Percentiles rank a stretch among this genome's conserved stretches.
phyloP scores from a whole-genome alignment of 176 grass and related monocot species.

The Thalia dealbata region DNA sequence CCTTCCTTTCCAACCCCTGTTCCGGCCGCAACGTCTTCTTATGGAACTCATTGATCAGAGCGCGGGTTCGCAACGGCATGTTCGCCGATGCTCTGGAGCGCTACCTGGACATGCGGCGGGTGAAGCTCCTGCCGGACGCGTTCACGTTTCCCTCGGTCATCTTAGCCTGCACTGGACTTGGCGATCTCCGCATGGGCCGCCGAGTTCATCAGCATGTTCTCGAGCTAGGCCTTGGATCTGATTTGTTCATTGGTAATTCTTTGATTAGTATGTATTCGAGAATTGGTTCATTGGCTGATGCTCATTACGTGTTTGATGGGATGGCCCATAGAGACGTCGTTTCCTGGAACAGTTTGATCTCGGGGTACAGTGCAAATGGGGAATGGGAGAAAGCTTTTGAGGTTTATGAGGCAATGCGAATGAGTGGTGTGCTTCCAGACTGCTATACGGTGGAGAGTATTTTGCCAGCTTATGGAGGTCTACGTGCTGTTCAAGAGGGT shows the following conservation, averaged over 20 bases:
- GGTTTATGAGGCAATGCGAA: slow-evolving; percentile 1
- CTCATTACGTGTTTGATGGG: neutral
- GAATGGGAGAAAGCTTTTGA: slow-evolving; percentile 10
- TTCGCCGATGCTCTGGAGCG: no score
- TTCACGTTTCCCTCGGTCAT: no score
- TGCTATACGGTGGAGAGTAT: slow-evolving; percentile 9
- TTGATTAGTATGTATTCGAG: neutral
- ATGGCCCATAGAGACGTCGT: neutral
- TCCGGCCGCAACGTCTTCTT: no score
- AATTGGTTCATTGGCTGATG: neutral
- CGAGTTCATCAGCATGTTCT: no score
- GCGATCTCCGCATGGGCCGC: no score
- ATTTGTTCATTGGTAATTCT: neutral
- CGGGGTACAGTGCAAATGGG: slow-evolving; percentile 1
- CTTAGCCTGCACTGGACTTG: no score
- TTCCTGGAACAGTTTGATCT: slow-evolving; percentile 1
- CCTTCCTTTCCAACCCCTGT: no score
- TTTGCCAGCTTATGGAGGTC: slow-evolving; percentile 1
- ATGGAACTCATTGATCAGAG: no score
- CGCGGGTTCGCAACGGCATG: no score
- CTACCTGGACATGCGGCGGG: no score
- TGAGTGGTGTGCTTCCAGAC: neutral
- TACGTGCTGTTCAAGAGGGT: neutral
- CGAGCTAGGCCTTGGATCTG: neutral
- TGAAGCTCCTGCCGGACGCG: no score